phyloP scores from a whole-genome alignment of 2,329 filamentous ascomycete species.

The Pleoardoris graminearum region DNA sequence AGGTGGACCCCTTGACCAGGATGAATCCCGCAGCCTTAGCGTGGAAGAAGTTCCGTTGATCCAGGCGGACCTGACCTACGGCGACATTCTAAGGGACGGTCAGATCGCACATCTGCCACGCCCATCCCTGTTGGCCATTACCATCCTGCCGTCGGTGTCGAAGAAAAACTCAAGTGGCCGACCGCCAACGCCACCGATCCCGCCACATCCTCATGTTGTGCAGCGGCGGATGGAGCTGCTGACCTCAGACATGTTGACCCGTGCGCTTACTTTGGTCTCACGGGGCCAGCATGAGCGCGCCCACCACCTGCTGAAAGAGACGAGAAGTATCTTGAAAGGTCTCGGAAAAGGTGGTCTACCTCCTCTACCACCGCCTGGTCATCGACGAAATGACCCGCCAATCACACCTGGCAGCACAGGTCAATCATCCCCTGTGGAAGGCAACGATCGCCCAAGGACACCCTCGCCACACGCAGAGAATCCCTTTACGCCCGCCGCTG shows the following conservation, averaged over 20 bases:
- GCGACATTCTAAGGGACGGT: conserved; percentile 89
- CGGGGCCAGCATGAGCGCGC: conserved; percentile 92
- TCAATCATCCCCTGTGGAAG: conserved; percentile 44
- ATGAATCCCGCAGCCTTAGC: conserved; percentile 79
- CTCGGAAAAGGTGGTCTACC: conserved; percentile 93
- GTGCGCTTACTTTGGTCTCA: conserved; percentile 86
- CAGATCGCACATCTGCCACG: conserved; percentile 82
- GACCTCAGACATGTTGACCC: conserved; percentile 95
- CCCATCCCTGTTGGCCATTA: conserved; percentile 90
- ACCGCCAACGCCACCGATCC: conserved; percentile 71
- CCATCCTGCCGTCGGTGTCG: conserved; percentile 78
- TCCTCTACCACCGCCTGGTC: conserved; percentile 71
- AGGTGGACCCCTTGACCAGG: conserved; percentile 81
- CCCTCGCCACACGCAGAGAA: conserved; percentile 46
- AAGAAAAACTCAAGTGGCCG: conserved; percentile 60
- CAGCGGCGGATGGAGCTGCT: conserved; percentile 96
- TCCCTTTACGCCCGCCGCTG: conserved; percentile 63
- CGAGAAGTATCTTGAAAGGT: conserved; percentile 91
- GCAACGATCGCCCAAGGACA: conserved; percentile 42
- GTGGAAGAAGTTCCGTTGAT: conserved; percentile 95
- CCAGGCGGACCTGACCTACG: conserved; percentile 91
- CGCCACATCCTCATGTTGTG: conserved; percentile 91
- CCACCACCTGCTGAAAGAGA: conserved; percentile 89
- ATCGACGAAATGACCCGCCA: conserved; percentile 43
- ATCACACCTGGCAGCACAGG: conserved; percentile 46